phyloP scores from a whole-genome alignment of 2,329 filamentous ascomycete species.

The Alternaria consortialis region DNA sequence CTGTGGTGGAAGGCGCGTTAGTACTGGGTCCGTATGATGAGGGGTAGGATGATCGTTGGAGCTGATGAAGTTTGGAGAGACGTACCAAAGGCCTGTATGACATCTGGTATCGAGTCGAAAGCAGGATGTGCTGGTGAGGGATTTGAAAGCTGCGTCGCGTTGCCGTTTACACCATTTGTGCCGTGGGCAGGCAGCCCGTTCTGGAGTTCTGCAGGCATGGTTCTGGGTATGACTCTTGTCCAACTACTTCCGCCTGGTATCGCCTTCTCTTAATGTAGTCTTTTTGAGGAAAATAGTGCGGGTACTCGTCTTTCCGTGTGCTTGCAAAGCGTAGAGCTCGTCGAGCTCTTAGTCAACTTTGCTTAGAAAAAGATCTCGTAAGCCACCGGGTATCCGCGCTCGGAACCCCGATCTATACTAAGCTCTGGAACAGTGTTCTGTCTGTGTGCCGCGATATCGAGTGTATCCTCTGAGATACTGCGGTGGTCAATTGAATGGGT shows the following conservation, averaged over 20 bases:
- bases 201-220: slow-evolving; percentile 35
- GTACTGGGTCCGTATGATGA: background rate
- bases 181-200: slow-evolving; percentile 27
- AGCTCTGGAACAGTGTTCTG: background rate
- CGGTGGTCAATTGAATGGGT: background rate
- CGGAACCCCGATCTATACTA: background rate
- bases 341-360: background rate
- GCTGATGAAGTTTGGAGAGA: background rate
- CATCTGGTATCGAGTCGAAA: slow-evolving; percentile 60
- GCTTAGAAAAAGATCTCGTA: slow-evolving; percentile 16
- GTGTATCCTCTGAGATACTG: background rate
- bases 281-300: background rate
- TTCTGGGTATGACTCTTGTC: slow-evolving; percentile 7
- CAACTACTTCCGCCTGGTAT: background rate
- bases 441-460: background rate
- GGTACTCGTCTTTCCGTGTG: slow-evolving; percentile 2
- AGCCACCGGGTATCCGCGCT: slow-evolving; percentile 11
- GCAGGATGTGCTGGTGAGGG: slow-evolving; percentile 46
- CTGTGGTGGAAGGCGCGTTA: slow-evolving; percentile 31
- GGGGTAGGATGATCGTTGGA: background rate
- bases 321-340: slow-evolving; percentile 2
- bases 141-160: slow-evolving; percentile 27
- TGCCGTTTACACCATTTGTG: slow-evolving; percentile 30
- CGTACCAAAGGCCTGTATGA: slow-evolving; percentile 56
- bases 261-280: background rate